These are phyloP conservation scores for Leccinum ponderosum DNA, from an alignment of 1,284 basidiomycete species.

Conservation along the genomic window DNA sequence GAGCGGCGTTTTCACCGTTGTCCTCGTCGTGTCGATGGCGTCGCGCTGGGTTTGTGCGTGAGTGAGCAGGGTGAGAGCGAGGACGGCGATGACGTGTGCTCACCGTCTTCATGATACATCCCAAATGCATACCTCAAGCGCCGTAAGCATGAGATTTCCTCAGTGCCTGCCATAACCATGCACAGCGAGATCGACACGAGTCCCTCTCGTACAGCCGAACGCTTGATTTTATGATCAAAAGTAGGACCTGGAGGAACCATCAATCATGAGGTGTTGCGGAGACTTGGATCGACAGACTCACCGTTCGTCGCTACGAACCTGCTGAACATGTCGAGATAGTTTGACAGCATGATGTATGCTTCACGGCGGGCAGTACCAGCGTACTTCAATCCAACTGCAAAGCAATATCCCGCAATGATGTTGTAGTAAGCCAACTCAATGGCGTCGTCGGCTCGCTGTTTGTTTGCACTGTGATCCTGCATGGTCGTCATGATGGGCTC, in stretches of 20 bases:
- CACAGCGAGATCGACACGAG: conserved; percentile 83
- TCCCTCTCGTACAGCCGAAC: conserved; percentile 85
- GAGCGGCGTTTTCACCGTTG: too few relatives aligned
- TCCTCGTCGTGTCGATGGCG: too few relatives aligned
- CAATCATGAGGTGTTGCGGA: not conserved
- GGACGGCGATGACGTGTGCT: too few relatives aligned
- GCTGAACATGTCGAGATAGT: conserved; percentile 79
- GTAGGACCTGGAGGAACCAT: conserved; percentile 51
- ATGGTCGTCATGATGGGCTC: conserved; percentile 61
- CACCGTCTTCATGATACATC: conserved; percentile 57
- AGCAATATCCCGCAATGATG: conserved; percentile 87
- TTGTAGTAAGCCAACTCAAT: conserved; percentile 88
- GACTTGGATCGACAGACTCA: conserved; percentile 35
- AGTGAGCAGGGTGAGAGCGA: too few relatives aligned
- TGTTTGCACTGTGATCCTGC: conserved; percentile 47
- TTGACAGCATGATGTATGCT: conserved; percentile 81
- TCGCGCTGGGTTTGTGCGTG: too few relatives aligned
- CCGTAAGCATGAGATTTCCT: conserved; percentile 88
- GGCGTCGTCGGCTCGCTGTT: conserved; percentile 67
- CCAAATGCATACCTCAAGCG: conserved; percentile 91
- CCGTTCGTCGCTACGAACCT: conserved; percentile 63
- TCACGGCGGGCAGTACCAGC: conserved; percentile 90
- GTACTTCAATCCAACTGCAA: conserved; percentile 90
- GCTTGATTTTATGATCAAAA: conserved; percentile 84
- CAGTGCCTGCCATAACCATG: conserved; percentile 96